Percentiles rank a stretch among this genome's conserved stretches.
Evolutionary conservation across 2,329 filamentous ascomycete genomes (phyloP).

Genomic region (Colletotrichum lupini): DNA sequence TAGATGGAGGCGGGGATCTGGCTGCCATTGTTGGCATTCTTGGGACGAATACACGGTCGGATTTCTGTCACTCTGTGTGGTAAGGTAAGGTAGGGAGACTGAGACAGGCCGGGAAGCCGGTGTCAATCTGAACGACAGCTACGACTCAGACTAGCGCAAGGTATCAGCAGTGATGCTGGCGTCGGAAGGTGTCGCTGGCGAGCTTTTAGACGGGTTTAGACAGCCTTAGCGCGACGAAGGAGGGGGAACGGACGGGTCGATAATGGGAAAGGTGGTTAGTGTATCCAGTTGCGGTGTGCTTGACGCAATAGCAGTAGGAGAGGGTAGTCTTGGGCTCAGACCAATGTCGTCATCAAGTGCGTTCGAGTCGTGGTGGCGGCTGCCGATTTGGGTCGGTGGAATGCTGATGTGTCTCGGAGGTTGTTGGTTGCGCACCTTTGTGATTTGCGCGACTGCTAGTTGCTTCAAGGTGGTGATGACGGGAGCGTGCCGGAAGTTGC

Average conservation of each 20-base stretch:
- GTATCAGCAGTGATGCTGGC: neutral
- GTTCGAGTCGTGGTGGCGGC: slow-evolving; percentile 14
- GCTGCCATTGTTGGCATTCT: slow-evolving; percentile 18
- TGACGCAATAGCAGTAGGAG: slow-evolving; percentile 25
- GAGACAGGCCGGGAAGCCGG: neutral
- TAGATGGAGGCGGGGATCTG: slow-evolving; percentile 28
- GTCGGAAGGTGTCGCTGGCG: neutral
- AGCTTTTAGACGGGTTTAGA: slow-evolving; percentile 17
- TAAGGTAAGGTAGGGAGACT: neutral
- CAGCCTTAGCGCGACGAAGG: slow-evolving; percentile 10
- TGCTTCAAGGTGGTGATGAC: neutral
- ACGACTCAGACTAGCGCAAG: slow-evolving; percentile 8
- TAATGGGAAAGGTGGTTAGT: slow-evolving; percentile 13
- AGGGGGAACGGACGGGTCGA: neutral
- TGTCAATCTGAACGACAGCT: neutral
- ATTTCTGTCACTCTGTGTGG: too few species aligned
- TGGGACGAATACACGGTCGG: neutral
- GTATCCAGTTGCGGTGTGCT: slow-evolving; percentile 3
- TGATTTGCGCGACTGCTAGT: neutral
- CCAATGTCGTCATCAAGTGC: slow-evolving; percentile 29
- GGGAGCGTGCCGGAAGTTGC: neutral
- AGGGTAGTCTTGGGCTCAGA: slow-evolving; percentile 20
- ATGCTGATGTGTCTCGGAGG: slow-evolving; percentile 20
- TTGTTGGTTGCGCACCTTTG: neutral
- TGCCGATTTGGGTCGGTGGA: slow-evolving; percentile 18